Percentiles rank a stretch among this genome's conserved stretches.
These are phyloP conservation scores for Austroboletus festivus DNA, from an alignment of 768 basidiomycete species.

Conservation along the genomic window DNA sequence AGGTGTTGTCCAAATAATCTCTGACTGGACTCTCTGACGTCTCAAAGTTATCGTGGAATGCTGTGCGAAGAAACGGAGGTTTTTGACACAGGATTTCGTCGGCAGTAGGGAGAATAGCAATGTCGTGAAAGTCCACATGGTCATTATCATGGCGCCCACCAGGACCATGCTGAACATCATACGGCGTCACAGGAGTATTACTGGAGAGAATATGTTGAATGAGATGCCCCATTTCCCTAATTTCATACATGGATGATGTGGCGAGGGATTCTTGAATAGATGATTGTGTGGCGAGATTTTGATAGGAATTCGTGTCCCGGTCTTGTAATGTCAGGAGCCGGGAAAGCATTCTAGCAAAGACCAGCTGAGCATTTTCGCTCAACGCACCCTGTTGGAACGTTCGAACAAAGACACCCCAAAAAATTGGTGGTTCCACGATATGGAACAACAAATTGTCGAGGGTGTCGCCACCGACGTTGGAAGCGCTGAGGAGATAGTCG, in stretches of 20 bases:
- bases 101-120: slow-evolving; percentile 62
- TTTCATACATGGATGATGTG: slow-evolving; percentile 23
- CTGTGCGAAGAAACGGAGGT: slow-evolving; percentile 50
- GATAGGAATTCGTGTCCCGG: slow-evolving; percentile 35
- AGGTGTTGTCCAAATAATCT: slow-evolving; percentile 62
- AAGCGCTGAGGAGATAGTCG: slow-evolving; percentile 38
- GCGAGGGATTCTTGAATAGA: slow-evolving; percentile 26
- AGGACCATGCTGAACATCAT: slow-evolving; percentile 31
- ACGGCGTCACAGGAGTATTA: slow-evolving; percentile 23
- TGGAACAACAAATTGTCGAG: slow-evolving; percentile 40
- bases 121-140: slow-evolving; percentile 53
- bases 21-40: slow-evolving; percentile 37
- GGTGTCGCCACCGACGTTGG: slow-evolving; percentile 41
- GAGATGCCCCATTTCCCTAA: slow-evolving; percentile 37
- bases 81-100: slow-evolving; percentile 52
- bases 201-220: slow-evolving; percentile 40
- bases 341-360: slow-evolving; percentile 49
- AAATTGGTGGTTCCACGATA: slow-evolving; percentile 52
- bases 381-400: slow-evolving; percentile 35
- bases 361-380: slow-evolving; percentile 33
- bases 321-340: slow-evolving; percentile 42
- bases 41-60: slow-evolving; percentile 43
- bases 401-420: slow-evolving; percentile 40
- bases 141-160: slow-evolving; percentile 76
- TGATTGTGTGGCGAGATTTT: slow-evolving; percentile 35